A percentile compares a stretch with the other conserved stretches of the same genome.
Evolutionary conservation across 306 rosid species (phyloP).

Genomic region (Begonia masoniana): DNA sequence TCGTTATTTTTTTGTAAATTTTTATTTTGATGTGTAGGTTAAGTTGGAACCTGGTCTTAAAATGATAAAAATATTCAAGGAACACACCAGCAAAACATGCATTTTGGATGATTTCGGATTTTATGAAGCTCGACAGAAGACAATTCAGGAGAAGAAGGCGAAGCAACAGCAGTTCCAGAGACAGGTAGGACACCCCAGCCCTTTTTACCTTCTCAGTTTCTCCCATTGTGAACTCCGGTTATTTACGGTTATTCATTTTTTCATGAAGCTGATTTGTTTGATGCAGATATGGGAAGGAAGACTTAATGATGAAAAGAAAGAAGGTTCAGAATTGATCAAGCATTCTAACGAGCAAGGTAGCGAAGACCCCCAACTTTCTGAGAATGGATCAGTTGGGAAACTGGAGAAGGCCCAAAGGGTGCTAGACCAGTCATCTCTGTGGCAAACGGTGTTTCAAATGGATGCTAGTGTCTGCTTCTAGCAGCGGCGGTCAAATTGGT

Average conservation of each 20-base stretch:
- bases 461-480: conserved; percentile 29
- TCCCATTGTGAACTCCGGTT: not conserved
- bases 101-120: conserved; percentile 84
- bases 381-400: conserved; percentile 39
- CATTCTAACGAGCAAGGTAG: conserved; percentile 7
- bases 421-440: conserved; percentile 47
- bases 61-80: conserved; percentile 68
- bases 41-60: conserved; percentile 72
- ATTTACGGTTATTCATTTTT: not conserved
- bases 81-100: conserved; percentile 67
- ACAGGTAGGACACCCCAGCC: conserved; percentile 32
- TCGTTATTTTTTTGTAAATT: no score
- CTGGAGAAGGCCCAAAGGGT: conserved; percentile 82
- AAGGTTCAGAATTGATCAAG: conserved; percentile 32
- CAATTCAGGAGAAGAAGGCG: conserved; percentile 84
- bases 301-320: conserved; percentile 58
- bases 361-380: conserved; percentile 13
- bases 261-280: no score
- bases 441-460: conserved; percentile 61
- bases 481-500: no score
- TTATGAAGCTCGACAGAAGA: conserved; percentile 78
- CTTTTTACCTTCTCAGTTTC: not conserved
- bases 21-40: conserved; percentile 3
- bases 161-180: conserved; percentile 64
- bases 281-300: conserved; percentile 91